Conservation (phyloP, 176 grass and related monocot genomes). For the Zizania latifolia region DNA sequence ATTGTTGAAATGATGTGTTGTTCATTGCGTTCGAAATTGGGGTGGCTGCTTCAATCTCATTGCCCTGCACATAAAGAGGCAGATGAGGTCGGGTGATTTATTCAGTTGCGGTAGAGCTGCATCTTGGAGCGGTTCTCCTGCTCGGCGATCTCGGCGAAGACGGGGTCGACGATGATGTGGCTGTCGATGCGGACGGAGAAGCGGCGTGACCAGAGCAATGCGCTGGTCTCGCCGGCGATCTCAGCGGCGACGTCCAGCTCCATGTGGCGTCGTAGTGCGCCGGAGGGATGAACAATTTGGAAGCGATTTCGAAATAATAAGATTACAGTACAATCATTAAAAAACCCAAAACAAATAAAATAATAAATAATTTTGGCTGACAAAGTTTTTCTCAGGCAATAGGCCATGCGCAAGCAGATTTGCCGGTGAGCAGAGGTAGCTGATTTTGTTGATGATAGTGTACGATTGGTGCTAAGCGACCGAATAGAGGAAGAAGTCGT, state of each 20-base stretch:
- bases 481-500: too few relatives aligned
- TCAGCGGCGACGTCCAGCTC: conserved; percentile 55
- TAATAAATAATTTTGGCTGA: too few relatives aligned
- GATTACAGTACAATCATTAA: too few relatives aligned
- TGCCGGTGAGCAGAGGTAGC: too few relatives aligned
- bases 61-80: not conserved
- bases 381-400: too few relatives aligned
- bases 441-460: too few relatives aligned
- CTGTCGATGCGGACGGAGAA: conserved; percentile 67
- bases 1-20: not conserved
- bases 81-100: too few relatives aligned
- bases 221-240: conserved; percentile 43
- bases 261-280: conserved; percentile 62
- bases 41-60: not conserved
- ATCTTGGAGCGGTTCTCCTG: conserved; percentile 60
- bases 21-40: not conserved
- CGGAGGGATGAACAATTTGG: too few relatives aligned
- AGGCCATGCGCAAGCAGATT: too few relatives aligned
- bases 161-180: conserved; percentile 67
- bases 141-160: conserved; percentile 64
- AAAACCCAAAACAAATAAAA: too few relatives aligned
- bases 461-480: too few relatives aligned
- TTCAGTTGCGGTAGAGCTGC: conserved; percentile 43
- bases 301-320: too few relatives aligned
- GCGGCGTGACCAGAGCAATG: conserved; percentile 48